phyloP scores from a whole-genome alignment of 163 green algal species.

The Prototheca wickerhamii region DNA sequence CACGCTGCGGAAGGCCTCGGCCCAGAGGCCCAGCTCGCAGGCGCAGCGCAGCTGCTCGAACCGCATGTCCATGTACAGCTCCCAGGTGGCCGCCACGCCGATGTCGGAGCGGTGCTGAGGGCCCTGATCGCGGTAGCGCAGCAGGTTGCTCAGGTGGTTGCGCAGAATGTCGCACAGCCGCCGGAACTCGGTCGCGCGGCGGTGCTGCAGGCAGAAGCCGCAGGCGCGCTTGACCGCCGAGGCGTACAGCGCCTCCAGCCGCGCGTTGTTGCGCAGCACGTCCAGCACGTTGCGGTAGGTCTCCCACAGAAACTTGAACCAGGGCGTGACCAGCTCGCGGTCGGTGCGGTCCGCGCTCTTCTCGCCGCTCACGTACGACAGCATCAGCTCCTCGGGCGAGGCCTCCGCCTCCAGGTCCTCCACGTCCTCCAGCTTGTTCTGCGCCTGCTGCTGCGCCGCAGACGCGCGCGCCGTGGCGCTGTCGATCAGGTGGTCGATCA shows the following conservation, averaged over 20 bases:
- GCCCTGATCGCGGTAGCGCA: slow-evolving; percentile 75
- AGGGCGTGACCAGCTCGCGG: slow-evolving; percentile 92
- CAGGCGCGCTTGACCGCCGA: slow-evolving; percentile 73
- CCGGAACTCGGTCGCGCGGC: slow-evolving; percentile 93
- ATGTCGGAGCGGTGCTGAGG: slow-evolving; percentile 83
- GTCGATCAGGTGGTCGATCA: slow-evolving; percentile 97
- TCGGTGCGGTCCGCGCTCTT: slow-evolving; percentile 87
- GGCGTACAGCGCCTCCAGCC: slow-evolving; percentile 70
- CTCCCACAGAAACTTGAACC: slow-evolving; percentile 99
- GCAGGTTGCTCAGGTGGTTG: slow-evolving; percentile 89
- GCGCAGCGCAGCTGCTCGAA: slow-evolving; percentile 92
- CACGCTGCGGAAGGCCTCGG: slow-evolving; percentile 95
- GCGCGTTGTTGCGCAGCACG: slow-evolving; percentile 94
- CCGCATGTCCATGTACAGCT: slow-evolving; percentile 90
- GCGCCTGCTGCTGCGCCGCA: slow-evolving; percentile 60
- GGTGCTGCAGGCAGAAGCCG: slow-evolving; percentile 94
- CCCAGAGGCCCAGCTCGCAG: slow-evolving; percentile 94
- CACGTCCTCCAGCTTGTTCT: slow-evolving; percentile 58
- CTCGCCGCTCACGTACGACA: slow-evolving; percentile 89
- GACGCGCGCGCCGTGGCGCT: slow-evolving; percentile 81
- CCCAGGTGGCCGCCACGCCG: slow-evolving; percentile 39
- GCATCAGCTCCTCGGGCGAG: slow-evolving; percentile 93
- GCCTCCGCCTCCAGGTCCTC: slow-evolving; percentile 92
- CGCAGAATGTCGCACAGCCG: slow-evolving; percentile 96
- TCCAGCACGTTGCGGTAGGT: slow-evolving; percentile 90